These are phyloP conservation scores for Entoloma clypeatum DNA, from an alignment of 1,284 basidiomycete genomes.

Conservation along the genomic window DNA sequence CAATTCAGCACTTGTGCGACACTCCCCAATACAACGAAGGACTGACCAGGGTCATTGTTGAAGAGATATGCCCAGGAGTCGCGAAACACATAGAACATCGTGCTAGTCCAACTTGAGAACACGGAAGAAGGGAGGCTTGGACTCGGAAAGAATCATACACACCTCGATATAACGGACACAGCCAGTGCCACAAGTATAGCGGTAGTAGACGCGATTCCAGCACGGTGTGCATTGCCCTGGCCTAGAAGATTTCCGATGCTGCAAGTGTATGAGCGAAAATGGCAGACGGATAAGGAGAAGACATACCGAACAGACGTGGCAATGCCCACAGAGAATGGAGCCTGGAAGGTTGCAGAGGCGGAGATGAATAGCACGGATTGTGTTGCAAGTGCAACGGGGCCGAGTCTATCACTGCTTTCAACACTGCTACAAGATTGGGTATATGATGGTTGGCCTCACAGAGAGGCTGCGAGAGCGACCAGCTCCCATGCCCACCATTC, in stretches of 20 bases:
- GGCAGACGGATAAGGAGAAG: background rate
- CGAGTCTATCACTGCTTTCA: background rate
- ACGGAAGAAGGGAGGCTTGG: too few relatives aligned
- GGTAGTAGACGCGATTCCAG: too few relatives aligned
- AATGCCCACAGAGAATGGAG: background rate
- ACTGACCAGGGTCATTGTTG: constrained; percentile 7
- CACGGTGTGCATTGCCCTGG: too few relatives aligned
- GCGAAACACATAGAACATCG: constrained; percentile 4
- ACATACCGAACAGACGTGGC: background rate
- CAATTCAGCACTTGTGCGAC: background rate
- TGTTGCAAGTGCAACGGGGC: background rate
- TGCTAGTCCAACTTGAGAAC: constrained; percentile 3
- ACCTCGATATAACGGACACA: too few relatives aligned
- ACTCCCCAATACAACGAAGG: background rate
- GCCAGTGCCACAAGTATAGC: too few relatives aligned
- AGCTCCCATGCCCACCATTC: background rate
- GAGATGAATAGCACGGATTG: background rate
- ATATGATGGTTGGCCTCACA: background rate
- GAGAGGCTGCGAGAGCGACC: background rate
- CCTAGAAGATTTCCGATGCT: too few relatives aligned
- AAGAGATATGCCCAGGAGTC: constrained; percentile 10
- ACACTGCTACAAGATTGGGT: background rate
- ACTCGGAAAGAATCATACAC: too few relatives aligned
- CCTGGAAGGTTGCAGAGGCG: background rate
- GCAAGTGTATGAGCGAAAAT: background rate